phyloP scores from a whole-genome alignment of 2,329 filamentous ascomycete genomes.

The Clonostachys rhizophaga region DNA sequence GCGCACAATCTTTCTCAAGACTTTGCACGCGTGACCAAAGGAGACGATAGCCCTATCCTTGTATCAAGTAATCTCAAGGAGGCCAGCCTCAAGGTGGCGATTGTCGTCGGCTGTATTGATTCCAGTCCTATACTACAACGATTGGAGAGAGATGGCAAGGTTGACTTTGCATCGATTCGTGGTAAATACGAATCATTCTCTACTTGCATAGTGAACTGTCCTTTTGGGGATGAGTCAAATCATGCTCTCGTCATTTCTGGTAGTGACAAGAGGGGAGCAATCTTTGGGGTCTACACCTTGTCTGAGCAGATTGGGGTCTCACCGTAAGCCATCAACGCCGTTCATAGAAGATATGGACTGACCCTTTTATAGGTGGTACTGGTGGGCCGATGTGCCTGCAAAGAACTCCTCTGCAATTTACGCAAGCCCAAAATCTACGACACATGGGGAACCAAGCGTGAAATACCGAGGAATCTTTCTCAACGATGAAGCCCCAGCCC shows the following conservation, averaged over 20 bases:
- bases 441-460: constrained; percentile 47
- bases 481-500: constrained; percentile 42
- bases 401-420: constrained; percentile 41
- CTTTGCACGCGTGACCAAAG: not conserved
- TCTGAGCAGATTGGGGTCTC: constrained; percentile 59
- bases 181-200: constrained; percentile 67
- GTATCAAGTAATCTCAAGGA: not conserved
- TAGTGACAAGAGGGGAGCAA: constrained; percentile 59
- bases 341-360: no score
- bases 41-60: not conserved
- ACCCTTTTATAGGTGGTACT: constrained; percentile 39
- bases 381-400: constrained; percentile 53
- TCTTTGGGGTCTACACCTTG: constrained; percentile 67
- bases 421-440: constrained; percentile 21
- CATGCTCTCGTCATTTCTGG: constrained; percentile 64
- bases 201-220: constrained; percentile 51
- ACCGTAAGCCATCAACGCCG: not conserved
- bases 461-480: constrained; percentile 59
- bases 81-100: not conserved
- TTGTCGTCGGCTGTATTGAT: not conserved
- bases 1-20: not conserved
- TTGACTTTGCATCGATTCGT: constrained; percentile 45
- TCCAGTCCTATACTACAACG: not conserved
- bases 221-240: constrained; percentile 44
- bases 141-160: not conserved